Percentiles rank a stretch among this genome's conserved stretches.
Conservation (phyloP, 257 asterid species). For the Nicotiana attenuata region DNA sequence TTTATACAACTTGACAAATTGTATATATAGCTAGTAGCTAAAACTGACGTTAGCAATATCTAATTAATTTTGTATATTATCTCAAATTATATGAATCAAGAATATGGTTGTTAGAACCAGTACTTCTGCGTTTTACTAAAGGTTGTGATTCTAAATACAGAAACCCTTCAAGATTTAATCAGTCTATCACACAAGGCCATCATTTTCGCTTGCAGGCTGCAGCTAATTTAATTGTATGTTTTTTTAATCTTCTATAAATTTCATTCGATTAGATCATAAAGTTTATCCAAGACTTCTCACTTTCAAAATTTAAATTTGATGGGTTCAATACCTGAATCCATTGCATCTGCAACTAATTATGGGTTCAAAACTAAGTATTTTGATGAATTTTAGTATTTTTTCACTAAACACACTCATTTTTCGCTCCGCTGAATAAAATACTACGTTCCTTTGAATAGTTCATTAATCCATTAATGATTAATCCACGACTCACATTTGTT, state of each 20-base stretch:
- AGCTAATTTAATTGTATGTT: not conserved
- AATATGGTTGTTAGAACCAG: slow-evolving; percentile 42
- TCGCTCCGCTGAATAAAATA: not conserved
- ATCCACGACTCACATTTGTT: not conserved
- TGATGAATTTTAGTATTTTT: not conserved
- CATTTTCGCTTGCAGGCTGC: not conserved
- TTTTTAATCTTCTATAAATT: too few species aligned
- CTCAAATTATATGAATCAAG: too few species aligned
- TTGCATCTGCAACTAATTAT: too few species aligned
- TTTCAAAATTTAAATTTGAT: too few species aligned
- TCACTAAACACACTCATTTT: not conserved
- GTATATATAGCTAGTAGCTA: too few species aligned
- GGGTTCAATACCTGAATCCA: too few species aligned
- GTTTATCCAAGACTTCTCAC: too few species aligned
- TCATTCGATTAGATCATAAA: not conserved
- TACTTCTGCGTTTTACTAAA: not conserved
- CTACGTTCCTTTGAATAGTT: not conserved
- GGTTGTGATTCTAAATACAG: not conserved
- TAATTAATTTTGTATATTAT: too few species aligned
- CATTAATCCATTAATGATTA: too few species aligned
- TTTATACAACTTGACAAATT: too few species aligned
- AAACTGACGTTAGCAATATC: too few species aligned
- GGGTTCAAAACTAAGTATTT: too few species aligned
- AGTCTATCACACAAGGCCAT: not conserved
- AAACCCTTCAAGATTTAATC: not conserved